A percentile compares a stretch with the other conserved stretches of the same genome.
Evolutionary conservation across 2,329 filamentous ascomycete species (phyloP).

Genomic region (Tolypocladium amazonense): DNA sequence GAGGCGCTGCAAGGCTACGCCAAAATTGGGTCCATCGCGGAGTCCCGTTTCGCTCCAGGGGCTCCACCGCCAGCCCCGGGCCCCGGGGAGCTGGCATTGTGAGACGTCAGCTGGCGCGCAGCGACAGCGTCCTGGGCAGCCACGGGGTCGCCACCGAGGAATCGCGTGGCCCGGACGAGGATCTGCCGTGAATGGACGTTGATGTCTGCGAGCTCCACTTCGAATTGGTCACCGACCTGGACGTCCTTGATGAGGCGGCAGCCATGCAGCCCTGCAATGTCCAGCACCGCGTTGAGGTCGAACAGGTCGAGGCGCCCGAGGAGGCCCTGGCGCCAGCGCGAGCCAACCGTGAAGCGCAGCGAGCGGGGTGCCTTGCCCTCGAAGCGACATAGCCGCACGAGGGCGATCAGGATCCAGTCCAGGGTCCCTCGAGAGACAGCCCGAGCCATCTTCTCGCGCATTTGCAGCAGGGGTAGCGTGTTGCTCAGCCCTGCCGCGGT

Average conservation of each 20-base stretch:
- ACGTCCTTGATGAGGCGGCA: conserved; percentile 31
- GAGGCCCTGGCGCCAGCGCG: conserved; percentile 22
- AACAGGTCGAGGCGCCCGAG: conserved; percentile 40
- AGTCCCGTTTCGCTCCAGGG: background rate
- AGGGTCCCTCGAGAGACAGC: conserved; percentile 30
- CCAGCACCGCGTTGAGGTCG: conserved; percentile 31
- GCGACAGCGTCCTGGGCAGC: background rate
- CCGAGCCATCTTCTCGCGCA: conserved; percentile 41
- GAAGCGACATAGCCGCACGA: conserved; percentile 49
- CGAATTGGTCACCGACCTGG: conserved; percentile 39
- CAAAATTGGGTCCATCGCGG: background rate
- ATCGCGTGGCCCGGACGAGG: conserved; percentile 32
- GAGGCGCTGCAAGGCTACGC: background rate
- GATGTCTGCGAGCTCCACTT: conserved; percentile 43
- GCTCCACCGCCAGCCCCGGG: background rate
- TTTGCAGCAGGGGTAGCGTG: conserved; percentile 37
- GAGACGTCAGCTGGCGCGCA: background rate
- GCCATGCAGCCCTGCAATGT: conserved; percentile 24
- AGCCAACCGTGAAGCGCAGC: conserved; percentile 36
- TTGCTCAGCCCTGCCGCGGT: conserved; percentile 25
- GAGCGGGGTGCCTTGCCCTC: conserved; percentile 35
- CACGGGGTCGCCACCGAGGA: conserved; percentile 7
- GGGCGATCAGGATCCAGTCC: conserved; percentile 49
- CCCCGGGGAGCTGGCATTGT: background rate
- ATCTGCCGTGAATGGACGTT: conserved; percentile 37